Percentiles rank a stretch among this genome's conserved stretches.
phyloP scores from a whole-genome alignment of 495 filamentous ascomycete genomes.

The Penicillium parvum region DNA sequence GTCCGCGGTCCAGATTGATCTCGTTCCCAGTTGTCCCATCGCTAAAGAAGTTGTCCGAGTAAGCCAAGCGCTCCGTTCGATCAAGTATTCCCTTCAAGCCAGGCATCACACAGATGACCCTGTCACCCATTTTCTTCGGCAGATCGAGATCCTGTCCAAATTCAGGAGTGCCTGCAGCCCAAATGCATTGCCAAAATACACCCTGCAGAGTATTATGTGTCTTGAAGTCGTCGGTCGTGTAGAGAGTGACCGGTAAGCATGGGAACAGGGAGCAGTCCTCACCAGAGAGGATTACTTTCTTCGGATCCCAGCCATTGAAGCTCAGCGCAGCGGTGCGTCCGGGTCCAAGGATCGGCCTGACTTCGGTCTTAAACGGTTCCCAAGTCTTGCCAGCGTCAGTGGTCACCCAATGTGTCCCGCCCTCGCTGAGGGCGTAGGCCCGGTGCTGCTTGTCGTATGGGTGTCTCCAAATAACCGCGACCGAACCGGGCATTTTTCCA shows the following conservation, averaged over 20 bases:
- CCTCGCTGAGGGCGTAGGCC: slow-evolving; percentile 69
- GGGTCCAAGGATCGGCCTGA: slow-evolving; percentile 27
- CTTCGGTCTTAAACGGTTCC: slow-evolving; percentile 61
- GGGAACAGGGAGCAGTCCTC: slow-evolving; percentile 51
- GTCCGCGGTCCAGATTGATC: slow-evolving; percentile 66
- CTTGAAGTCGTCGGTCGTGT: slow-evolving; percentile 82
- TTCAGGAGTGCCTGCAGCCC: slow-evolving; percentile 68
- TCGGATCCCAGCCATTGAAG: slow-evolving; percentile 77
- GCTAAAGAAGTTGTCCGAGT: slow-evolving; percentile 75
- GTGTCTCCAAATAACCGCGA: slow-evolving; percentile 61
- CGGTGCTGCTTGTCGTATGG: slow-evolving; percentile 63
- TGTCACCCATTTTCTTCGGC: slow-evolving; percentile 53
- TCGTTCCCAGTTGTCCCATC: slow-evolving; percentile 53
- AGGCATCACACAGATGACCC: slow-evolving; percentile 74
- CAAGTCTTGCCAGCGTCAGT: slow-evolving; percentile 75
- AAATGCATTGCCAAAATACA: slow-evolving; percentile 68
- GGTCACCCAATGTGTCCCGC: slow-evolving; percentile 72
- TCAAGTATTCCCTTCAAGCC: slow-evolving; percentile 56
- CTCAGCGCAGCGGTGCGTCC: slow-evolving; percentile 37
- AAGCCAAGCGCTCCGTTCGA: slow-evolving; percentile 66
- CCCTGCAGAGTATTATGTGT: slow-evolving; percentile 56
- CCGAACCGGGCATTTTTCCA: slow-evolving; percentile 48
- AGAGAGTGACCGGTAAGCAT: slow-evolving; percentile 54
- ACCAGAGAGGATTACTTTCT: slow-evolving; percentile 78
- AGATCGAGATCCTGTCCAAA: slow-evolving; percentile 61